phyloP scores from a whole-genome alignment of 2,329 filamentous ascomycete species.

The Diaporthe sp. region DNA sequence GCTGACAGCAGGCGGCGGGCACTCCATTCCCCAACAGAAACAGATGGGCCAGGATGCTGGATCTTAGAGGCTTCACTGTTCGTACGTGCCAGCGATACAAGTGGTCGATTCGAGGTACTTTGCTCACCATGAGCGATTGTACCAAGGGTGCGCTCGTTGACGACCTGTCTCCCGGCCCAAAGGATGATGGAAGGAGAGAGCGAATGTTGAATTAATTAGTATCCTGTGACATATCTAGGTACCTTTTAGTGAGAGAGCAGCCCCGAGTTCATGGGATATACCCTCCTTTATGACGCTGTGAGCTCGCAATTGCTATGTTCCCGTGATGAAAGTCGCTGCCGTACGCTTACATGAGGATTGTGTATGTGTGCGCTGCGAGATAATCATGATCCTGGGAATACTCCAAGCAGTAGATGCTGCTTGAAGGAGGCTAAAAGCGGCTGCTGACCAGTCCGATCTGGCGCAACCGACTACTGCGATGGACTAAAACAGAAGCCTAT shows the following conservation, averaged over 20 bases:
- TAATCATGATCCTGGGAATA: neutral
- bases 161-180: neutral
- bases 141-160: neutral
- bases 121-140: neutral
- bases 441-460: neutral
- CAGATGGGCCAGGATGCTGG: slow-evolving; percentile 6
- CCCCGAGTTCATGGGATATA: neutral
- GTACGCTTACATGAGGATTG: neutral
- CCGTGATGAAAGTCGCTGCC: neutral
- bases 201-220: neutral
- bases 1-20: slow-evolving; percentile 4
- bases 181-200: neutral
- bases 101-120: neutral
- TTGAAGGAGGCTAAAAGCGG: neutral
- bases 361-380: neutral
- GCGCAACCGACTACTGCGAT: neutral
- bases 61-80: neutral
- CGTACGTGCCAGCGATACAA: neutral
- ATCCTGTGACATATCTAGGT: neutral
- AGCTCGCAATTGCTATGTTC: neutral
- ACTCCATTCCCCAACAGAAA: slow-evolving; percentile 32
- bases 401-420: neutral
- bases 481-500: neutral
- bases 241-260: too few relatives aligned
- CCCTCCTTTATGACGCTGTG: neutral